Base-by-base conservation (phyloP, 805 yeast genomes). In the Suhomyces prunicola region DNA sequence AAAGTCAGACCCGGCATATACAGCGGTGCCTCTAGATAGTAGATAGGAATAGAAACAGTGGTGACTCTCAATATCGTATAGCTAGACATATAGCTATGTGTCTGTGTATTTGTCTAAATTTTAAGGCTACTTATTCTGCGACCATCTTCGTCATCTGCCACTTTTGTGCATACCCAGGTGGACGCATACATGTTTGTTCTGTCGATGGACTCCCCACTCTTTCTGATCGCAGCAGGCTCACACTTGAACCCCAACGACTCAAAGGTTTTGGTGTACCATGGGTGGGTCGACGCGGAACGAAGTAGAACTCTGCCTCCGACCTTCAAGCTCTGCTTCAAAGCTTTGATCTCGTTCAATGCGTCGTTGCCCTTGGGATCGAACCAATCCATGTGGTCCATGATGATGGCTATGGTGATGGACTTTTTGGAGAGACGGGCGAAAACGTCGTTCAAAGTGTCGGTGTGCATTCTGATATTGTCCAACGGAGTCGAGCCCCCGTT, bases 341-440 rank as follows among this genome's bases (percentile, higher is more conserved):
- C 88, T 33, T 74, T 65, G 57, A 89, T 84, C 67, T 89, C 96
- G 44, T 78, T 76, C 46, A 77, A 71, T 10, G 90, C 92, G 19
- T 86, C 91, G 2, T 62, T 62, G 7, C 86, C 87, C 13, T 74
- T 65, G 36, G 88, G 85, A 59, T 85, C 85, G 64, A 88, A 88
- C 96, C 96, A 88, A 70, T 89, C 96, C 94, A 89, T 87, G 68
- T 88, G 96, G 68, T 88, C 96, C 96, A 88, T 88, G 50, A 88
- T 86, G 42, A 88, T 81, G 31, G 93, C 93, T 60, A 86, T 84
- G 4, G 92, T 84, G 44, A 88, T 77, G 9, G 90, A 81, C 52
- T 81, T 78, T 47, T 78, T 73, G 24, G 84, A 74, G 50, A 88
- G 73, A 57, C 94, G 78, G 42, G 81, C 84, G 56, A 87, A 82